phyloP scores from a whole-genome alignment of 345 rosid genomes.

The Physaria fendleri region DNA sequence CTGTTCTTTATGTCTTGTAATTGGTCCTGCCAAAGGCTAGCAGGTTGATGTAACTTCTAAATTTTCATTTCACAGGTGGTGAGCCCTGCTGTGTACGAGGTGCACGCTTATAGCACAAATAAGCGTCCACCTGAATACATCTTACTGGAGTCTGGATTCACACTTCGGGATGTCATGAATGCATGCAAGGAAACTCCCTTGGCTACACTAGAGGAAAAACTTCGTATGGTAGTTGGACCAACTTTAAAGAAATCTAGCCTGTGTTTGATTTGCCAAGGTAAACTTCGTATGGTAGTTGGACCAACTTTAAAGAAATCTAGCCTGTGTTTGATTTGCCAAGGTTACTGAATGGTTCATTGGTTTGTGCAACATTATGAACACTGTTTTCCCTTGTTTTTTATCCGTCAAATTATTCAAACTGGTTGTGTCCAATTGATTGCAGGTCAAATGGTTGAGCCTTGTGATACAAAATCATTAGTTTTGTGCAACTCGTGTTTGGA shows the following conservation, averaged over 20 bases:
- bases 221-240: constrained; percentile 46
- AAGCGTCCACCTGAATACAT: constrained; percentile 83
- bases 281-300: constrained; percentile 46
- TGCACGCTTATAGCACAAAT: constrained; percentile 82
- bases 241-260: constrained; percentile 42
- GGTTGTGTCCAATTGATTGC: constrained; percentile 22
- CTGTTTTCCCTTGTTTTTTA: background rate
- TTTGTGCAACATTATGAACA: constrained; percentile 9
- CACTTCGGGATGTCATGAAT: constrained; percentile 83
- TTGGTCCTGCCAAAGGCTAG: background rate
- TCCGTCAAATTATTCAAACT: background rate
- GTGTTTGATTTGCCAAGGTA: constrained; percentile 93
- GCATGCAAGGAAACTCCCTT: constrained; percentile 58
- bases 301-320: constrained; percentile 42
- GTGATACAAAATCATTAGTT: constrained; percentile 32
- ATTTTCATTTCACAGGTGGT: constrained; percentile 42
- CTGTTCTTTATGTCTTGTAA: background rate
- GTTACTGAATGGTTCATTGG: constrained; percentile 36
- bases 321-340: constrained; percentile 82
- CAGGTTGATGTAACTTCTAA: background rate
- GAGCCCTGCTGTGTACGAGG: constrained; percentile 51
- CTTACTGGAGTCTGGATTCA: constrained; percentile 58
- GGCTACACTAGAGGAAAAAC: constrained; percentile 51
- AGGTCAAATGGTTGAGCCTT: constrained; percentile 36
- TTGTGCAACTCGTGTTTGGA: constrained; percentile 56